Base-by-base conservation (phyloP, 1,284 basidiomycete species). In the Ustilago lituana region DNA sequence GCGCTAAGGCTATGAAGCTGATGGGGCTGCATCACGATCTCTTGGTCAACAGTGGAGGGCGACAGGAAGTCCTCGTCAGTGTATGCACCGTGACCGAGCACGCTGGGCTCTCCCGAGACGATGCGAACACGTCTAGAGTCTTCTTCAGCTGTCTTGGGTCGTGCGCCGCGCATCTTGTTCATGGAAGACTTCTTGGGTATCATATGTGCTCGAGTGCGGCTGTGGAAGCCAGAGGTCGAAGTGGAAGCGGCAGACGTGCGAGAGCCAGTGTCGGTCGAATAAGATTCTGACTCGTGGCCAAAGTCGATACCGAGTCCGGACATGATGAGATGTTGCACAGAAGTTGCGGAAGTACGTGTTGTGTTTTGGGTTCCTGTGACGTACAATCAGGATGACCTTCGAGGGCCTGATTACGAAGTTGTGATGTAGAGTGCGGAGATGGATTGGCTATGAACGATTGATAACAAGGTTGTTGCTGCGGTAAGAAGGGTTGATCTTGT, bases 271-370 rank as follows among this genome's bases (percentile, higher is more conserved):
- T 57, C 53, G 43, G 48, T 50, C 3, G 56, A 48, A 56, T 61
- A 58, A 26, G 62, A 46, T 32, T 73, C 59, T 12, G 48, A 68
- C 27, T 67, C 61, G 11, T 57, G 45, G 12, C 73, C 77, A 29
- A 80, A 76, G 65, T 80, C 69, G 50, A 80, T 80, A 20, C 78
- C 77, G 15, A 80, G 63, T 8, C 78, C 78, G 9, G 74, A 73
- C 72, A 77, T 79, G 37, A 23, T 57, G 24, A 17, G 38, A 20
- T 14, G 47, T 4, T 35, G 9, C 8, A 19, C 9, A 2, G 22
- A 7, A 14, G 15, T 36, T 37, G 33, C 20, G 26, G 20, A 8
- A 46, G 35, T 35, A 31, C 12, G 17, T 38, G 23, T 22, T 45
- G 12, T 27, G 10, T 12, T 23, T 41, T 12, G 23, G 4, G 5